These are phyloP conservation scores for Cyclotella choctawhatcheeana DNA, from an alignment of 108 stramenopile genomes.

Conservation along the genomic window DNA sequence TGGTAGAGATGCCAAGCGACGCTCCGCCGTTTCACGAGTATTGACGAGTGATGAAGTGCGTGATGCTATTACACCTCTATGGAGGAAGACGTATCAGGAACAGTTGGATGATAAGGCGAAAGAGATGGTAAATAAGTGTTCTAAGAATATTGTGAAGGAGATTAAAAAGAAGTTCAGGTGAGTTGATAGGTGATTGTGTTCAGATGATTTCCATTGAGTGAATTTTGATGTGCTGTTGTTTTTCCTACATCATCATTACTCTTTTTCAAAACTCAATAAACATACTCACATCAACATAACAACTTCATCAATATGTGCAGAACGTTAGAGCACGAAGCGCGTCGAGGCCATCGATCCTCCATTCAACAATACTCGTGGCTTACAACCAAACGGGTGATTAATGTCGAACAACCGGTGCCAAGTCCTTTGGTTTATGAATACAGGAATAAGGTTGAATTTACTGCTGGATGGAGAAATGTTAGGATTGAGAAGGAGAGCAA, in stretches of 20 bases:
- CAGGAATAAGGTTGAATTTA: conserved; percentile 94
- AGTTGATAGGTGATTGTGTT: conserved; percentile 15
- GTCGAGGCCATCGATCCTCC: conserved; percentile 35
- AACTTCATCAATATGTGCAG: too few species aligned
- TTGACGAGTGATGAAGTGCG: conserved; percentile 62
- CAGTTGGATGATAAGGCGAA: conserved; percentile 62
- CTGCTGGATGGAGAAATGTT: conserved; percentile 64
- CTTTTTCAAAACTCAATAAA: too few species aligned
- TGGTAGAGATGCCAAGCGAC: conserved; percentile 26
- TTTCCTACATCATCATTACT: background rate
- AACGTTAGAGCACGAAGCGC: conserved; percentile 57
- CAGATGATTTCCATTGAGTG: background rate
- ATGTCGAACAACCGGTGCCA: conserved; percentile 54
- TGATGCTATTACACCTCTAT: conserved; percentile 67
- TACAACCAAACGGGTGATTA: conserved; percentile 51
- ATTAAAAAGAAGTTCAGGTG: conserved; percentile 64
- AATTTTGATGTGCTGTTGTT: background rate
- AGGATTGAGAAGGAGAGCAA: conserved; percentile 23
- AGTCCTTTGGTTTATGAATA: conserved; percentile 64
- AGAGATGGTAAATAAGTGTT: conserved; percentile 73
- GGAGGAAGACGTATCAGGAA: conserved; percentile 56
- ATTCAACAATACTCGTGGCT: conserved; percentile 59
- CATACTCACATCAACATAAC: too few species aligned
- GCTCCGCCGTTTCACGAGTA: conserved; percentile 1
- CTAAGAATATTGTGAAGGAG: conserved; percentile 66